Conservation (phyloP, 768 basidiomycete species). For the Auricularia auricula-judae region DNA sequence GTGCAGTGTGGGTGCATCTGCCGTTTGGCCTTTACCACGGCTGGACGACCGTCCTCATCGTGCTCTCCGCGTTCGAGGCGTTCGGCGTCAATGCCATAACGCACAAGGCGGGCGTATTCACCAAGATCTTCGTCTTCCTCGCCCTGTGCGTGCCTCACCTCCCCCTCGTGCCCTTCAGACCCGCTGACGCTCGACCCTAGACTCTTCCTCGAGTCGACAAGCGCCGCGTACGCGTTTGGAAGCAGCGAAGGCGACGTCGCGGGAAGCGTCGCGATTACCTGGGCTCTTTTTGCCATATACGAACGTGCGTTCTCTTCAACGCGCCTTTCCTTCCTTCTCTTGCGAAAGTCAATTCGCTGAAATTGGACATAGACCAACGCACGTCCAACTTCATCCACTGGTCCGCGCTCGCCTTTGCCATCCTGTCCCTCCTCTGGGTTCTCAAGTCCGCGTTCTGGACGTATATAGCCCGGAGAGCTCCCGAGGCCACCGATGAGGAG, state of each 20-base stretch:
- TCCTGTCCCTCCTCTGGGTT: conserved; percentile 78
- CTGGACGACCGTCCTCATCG: conserved; percentile 76
- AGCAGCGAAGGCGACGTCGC: conserved; percentile 85
- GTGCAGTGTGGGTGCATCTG: conserved; percentile 68
- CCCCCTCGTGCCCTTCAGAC: neutral
- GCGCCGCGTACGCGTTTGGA: conserved; percentile 91
- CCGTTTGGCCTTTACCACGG: conserved; percentile 96
- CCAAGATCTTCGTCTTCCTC: conserved; percentile 92
- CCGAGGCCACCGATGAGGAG: neutral
- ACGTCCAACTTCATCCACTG: conserved; percentile 77
- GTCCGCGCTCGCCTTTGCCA: conserved; percentile 74
- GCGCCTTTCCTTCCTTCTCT: neutral
- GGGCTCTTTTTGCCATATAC: conserved; percentile 89
- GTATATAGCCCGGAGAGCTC: conserved; percentile 16
- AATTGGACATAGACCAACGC: conserved; percentile 34
- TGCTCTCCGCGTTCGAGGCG: conserved; percentile 77
- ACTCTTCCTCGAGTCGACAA: conserved; percentile 86
- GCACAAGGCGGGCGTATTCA: conserved; percentile 71
- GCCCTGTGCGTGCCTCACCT: conserved; percentile 47
- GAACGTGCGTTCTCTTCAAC: conserved; percentile 22
- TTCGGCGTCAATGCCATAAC: conserved; percentile 69
- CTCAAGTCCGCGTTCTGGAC: conserved; percentile 59
- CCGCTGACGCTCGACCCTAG: conserved; percentile 21
- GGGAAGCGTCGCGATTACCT: conserved; percentile 81
- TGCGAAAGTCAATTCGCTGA: neutral